phyloP scores from a whole-genome alignment of 108 stramenopile species.

The Stephanodiscus minutulus region DNA sequence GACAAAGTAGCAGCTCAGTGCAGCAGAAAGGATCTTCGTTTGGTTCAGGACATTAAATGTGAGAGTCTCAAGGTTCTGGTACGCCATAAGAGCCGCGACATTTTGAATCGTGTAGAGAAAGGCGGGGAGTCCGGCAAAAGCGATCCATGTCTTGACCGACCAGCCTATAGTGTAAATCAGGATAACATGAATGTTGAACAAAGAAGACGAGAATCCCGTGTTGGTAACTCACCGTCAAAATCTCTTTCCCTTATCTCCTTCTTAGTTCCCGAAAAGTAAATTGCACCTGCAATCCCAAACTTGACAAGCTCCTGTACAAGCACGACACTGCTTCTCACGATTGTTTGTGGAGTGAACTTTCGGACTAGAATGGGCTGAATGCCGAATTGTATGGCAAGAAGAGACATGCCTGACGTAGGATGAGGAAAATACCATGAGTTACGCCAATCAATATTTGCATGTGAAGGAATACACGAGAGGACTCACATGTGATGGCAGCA shows the following conservation, averaged over 20 bases:
- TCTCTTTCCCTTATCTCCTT: constrained; percentile 40
- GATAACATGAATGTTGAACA: not conserved
- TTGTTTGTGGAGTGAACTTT: constrained; percentile 59
- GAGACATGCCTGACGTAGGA: constrained; percentile 48
- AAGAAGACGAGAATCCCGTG: not conserved
- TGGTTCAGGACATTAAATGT: constrained; percentile 91
- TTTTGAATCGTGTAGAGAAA: constrained; percentile 82
- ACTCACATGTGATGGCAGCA: constrained; percentile 27
- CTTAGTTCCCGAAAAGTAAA: constrained; percentile 44
- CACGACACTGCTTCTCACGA: constrained; percentile 65
- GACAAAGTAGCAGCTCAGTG: constrained; percentile 81
- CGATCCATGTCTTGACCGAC: constrained; percentile 48
- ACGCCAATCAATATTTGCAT: not conserved
- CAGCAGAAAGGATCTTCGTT: constrained; percentile 90
- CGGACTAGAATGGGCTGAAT: constrained; percentile 79
- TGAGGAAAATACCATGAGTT: constrained; percentile 12
- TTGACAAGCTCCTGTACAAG: constrained; percentile 65
- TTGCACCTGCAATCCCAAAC: constrained; percentile 45
- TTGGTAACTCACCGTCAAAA: constrained; percentile 22
- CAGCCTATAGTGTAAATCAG: constrained; percentile 35
- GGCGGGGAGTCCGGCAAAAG: constrained; percentile 72
- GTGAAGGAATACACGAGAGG: not conserved
- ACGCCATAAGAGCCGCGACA: constrained; percentile 66
- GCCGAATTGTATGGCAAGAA: constrained; percentile 82
- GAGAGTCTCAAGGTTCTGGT: constrained; percentile 74